Evolutionary conservation across 192 early-diverging fungal genomes (phyloP).

Genomic region (Backusella liffmaniae): DNA sequence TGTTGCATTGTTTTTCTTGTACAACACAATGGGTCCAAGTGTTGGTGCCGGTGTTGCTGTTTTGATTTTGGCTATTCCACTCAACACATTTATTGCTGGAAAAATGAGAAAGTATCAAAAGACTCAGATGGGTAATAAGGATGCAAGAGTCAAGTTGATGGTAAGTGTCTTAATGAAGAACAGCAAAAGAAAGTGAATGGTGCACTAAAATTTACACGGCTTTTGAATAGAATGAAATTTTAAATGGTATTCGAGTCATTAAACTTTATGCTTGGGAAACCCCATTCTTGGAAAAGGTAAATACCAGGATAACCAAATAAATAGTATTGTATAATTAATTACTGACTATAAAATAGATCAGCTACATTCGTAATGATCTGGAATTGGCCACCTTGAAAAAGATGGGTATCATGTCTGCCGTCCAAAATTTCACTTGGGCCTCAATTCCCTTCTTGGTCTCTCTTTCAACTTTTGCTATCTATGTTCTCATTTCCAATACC

Average conservation of each 20-base stretch:
- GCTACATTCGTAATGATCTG: conserved; percentile 64
- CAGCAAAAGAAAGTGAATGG: neutral
- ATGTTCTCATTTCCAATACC: conserved; percentile 48
- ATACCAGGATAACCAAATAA: neutral
- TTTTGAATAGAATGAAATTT: conserved; percentile 64
- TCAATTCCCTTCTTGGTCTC: conserved; percentile 90
- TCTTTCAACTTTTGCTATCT: conserved; percentile 79
- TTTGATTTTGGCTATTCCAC: conserved; percentile 81
- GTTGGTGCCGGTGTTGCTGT: conserved; percentile 83
- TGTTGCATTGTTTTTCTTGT: conserved; percentile 17
- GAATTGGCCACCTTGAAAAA: conserved; percentile 78
- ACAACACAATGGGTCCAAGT: conserved; percentile 68
- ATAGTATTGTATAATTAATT: neutral
- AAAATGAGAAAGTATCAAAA: conserved; percentile 72
- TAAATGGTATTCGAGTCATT: conserved; percentile 93
- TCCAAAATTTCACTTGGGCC: conserved; percentile 76
- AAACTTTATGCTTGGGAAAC: conserved; percentile 95
- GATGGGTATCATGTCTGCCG: conserved; percentile 67
- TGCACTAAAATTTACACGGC: neutral
- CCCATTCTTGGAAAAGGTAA: conserved; percentile 71
- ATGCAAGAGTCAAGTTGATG: conserved; percentile 57
- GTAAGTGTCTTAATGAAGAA: neutral
- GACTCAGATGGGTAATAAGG: conserved; percentile 86
- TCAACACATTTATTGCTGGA: conserved; percentile 69
- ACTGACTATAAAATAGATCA: conserved; percentile 31